Base-by-base conservation (phyloP, 768 basidiomycete genomes). In the Lactarius indigo region DNA sequence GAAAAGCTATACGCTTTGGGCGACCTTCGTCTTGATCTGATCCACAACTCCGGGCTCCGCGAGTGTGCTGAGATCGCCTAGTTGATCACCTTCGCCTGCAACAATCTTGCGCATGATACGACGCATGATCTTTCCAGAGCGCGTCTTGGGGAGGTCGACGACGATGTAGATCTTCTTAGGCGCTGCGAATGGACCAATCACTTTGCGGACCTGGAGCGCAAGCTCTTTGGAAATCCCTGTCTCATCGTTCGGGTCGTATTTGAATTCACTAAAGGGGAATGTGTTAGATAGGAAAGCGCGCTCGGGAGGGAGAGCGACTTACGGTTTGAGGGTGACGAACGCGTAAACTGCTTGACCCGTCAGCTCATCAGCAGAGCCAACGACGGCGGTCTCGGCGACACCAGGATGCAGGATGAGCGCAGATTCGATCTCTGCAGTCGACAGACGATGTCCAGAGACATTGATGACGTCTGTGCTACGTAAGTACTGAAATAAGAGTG, bases 351-450 rank as follows among this genome's bases (percentile, higher is more conserved):
- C 94, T 75, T 96, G 94, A 8, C 94, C 94, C 0, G 94, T 95
- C 69, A 96, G 77, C 73, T 96, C 94, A 74, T 96, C 93, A 18
- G 88, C 82, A 17, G 87, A 87, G 35, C 92, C 94, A 66, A 95
- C 92, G 44, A 94, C 94, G 42, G 96, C 96, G 9, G 96, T 94
- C 82, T 98, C 96, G 7, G 96, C 95, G 35, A 98, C 94, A 64
- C 96, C 96, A 73, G 87, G 86, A 82, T 98, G 96, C 73, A 92
- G 78, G 77, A 99, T 97, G 55, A 99, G 83, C 8, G 96, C 96
- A 3, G 92, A 94, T 80, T 99, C 96, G 67, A 99, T 97, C 79
- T 98, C 96, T 63, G 96, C 96, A 4, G 96, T 99, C 52, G 94
- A 96, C 62, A 99, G 81, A 72, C 96, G 89, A 77, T 99, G 96